Base-by-base conservation (phyloP, 225 moss, liverwort and hornwort species). In the Takakia lepidozioides region DNA sequence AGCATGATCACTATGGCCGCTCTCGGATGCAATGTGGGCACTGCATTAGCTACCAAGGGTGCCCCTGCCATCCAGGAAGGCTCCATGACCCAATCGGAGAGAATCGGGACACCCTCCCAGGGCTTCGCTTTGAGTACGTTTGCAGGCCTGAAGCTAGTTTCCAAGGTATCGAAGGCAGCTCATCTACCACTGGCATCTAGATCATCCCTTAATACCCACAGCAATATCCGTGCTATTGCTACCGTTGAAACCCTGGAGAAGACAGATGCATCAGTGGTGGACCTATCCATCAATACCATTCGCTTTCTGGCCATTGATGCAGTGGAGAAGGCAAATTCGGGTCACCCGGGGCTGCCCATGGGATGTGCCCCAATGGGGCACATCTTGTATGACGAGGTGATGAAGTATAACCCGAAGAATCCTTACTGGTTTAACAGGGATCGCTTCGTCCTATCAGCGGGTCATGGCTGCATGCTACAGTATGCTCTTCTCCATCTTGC, bases 311-410 rank as follows among this genome's bases (percentile, higher is more conserved):
- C 93, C 29, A 46, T 93, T 0, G 88, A 93, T 56, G 83, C 93
- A 1, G 86, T 93, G 61, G 93, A 95, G 80, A 95, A 95, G 75
- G 95, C 95, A 10, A 95, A 95, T 82, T 95, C 95, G 5, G 90
- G 95, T 3, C 95, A 95, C 57, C 95, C 90, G 2, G 95, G 95
- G 26, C 61, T 95, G 51, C 90, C 95, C 10, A 95, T 95, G 95
- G 95, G 95, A 9, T 95, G 95, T 37, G 87, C 89, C 2, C 95
- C 90, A n/a, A 84, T 95, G 86, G 95, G 95, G 1, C 90, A 95
- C 65, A 95, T 95, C 67, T 60, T 95, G 67, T 95, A 89, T 19
- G 93, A 95, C 37, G 93, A 95, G 63, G 76, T 95, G 45, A 89
- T 95, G 93, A 81, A 65, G 62, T 84, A 86, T 63, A 88, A 93